Conservation (phyloP, 129 eudicot genomes). For the Pittosporum tobira region DNA sequence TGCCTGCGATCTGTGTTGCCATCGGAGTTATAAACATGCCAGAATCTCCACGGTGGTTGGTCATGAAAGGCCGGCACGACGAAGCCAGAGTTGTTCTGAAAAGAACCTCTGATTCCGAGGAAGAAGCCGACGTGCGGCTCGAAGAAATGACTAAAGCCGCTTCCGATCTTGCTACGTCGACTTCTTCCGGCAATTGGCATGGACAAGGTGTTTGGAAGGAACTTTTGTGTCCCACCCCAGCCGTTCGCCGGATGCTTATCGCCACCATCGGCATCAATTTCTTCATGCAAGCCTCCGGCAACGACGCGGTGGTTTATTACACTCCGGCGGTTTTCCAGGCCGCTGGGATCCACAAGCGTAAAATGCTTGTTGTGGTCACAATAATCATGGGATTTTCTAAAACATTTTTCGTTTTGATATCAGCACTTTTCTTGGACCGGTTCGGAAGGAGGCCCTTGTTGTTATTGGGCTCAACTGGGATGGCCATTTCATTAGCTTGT, state of each 20-base stretch:
- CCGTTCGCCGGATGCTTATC: slow-evolving; percentile 45
- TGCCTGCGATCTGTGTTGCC: slow-evolving; percentile 53
- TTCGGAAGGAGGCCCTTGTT: slow-evolving; percentile 79
- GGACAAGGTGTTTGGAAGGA: slow-evolving; percentile 83
- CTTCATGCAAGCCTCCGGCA: slow-evolving; percentile 93
- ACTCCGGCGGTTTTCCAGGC: slow-evolving; percentile 62
- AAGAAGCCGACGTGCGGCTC: slow-evolving; percentile 50
- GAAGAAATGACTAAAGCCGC: slow-evolving; percentile 47
- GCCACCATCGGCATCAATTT: slow-evolving; percentile 84
- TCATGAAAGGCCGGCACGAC: slow-evolving; percentile 47
- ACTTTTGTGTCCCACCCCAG: slow-evolving; percentile 34
- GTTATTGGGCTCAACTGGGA: slow-evolving; percentile 56
- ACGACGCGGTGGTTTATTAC: slow-evolving; percentile 88
- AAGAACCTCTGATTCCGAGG: slow-evolving; percentile 36
- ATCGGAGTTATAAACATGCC: slow-evolving; percentile 69
- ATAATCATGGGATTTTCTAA: slow-evolving; percentile 73
- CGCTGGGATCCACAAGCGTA: slow-evolving; percentile 46
- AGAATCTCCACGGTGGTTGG: slow-evolving; percentile 92
- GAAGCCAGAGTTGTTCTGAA: slow-evolving; percentile 43
- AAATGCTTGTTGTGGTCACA: slow-evolving; percentile 49
- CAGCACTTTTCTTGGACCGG: slow-evolving; percentile 61
- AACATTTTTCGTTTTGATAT: slow-evolving; percentile 50
- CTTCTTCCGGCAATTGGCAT: slow-evolving; percentile 18
- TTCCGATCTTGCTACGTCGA: slow-evolving; percentile 5
- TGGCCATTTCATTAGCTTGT: slow-evolving; percentile 39